Evolutionary conservation across 495 filamentous ascomycete species (phyloP).

Genomic region (Lophium mytilinum): DNA sequence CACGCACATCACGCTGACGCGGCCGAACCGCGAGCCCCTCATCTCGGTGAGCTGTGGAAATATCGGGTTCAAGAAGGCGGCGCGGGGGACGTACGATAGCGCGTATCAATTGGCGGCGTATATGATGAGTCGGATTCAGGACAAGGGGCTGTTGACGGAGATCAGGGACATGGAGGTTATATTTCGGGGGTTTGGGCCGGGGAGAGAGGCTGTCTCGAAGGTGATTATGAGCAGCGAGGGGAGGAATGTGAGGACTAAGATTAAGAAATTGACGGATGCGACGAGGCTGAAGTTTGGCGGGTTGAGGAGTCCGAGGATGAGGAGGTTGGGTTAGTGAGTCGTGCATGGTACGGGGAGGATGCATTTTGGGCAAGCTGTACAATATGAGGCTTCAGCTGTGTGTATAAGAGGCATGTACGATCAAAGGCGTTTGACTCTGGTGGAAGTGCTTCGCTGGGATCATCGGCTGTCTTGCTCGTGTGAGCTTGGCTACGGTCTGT

Average conservation of each 20-base stretch:
- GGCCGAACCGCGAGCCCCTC: constrained; percentile 66
- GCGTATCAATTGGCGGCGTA: constrained; percentile 81
- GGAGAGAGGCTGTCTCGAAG: constrained; percentile 83
- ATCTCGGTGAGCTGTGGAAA: constrained; percentile 72
- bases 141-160: constrained; percentile 53
- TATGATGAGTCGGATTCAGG: constrained; percentile 68
- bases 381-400: not conserved
- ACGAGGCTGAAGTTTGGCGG: constrained; percentile 94
- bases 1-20: constrained; percentile 79
- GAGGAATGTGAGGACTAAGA: constrained; percentile 55
- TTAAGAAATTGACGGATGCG: constrained; percentile 68
- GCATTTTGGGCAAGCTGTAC: not conserved
- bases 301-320: constrained; percentile 70
- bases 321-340: constrained; percentile 56
- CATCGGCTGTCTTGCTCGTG: too few species aligned
- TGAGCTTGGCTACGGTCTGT: too few species aligned
- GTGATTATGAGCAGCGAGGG: constrained; percentile 82
- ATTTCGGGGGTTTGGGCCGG: constrained; percentile 72
- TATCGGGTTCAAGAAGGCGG: constrained; percentile 74
- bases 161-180: constrained; percentile 67
- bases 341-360: not conserved
- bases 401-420: too few species aligned
- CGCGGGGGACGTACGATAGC: constrained; percentile 77
- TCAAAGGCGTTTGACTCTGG: too few species aligned
- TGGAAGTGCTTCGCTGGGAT: too few species aligned